Base-by-base conservation (phyloP, 2,329 filamentous ascomycete species). In the Phoma sp. region DNA sequence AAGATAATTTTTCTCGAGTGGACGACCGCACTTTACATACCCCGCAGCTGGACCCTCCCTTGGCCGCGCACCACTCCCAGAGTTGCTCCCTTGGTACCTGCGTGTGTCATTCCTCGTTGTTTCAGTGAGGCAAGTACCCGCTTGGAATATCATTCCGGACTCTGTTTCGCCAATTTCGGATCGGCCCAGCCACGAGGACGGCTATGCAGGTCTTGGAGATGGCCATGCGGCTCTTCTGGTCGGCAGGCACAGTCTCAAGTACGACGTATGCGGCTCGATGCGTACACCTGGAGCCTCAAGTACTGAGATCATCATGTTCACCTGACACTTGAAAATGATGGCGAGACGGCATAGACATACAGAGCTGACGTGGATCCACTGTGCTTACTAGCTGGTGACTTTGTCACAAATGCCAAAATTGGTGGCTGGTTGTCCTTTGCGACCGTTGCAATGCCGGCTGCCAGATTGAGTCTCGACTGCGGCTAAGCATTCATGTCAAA, bases 101-200 rank as follows among this genome's bases (percentile, higher is more conserved):
- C 43, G 37, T 41, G 47, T 60, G 54, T 58, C 58, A 58, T 58
- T 61, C 55, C 55, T 51, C 55, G 21, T 51, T 46, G 47, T 39
- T 43, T 55, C 44, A 45, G 48, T 46, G 45, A 27, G 31, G 44
- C 33, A 44, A 21, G 46, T 25, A 40, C 51, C 58, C 48, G 48
- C 46, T 44, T 55, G 32, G 44, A 44, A 33, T 45, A 43, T 61
- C 55, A 61, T 58, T 61, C 55, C 55, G 53, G 48, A 44, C 35
- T 19, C 33, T 51, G 55, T 55, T 38, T 58, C 35, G 44, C 55
- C 49, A 46, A 37, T 46, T 46, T 27, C 45, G 55, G 51, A 45
- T 31, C 32, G 25, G 21, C 37, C 41, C 37, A 47, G 49, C 52
- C 52, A 53, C 52, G 52, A 51, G 57, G 52, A 46, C 44, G 52